Percentiles rank a stretch among this genome's conserved stretches.
These are phyloP conservation scores for Adansonia gregorii DNA, from an alignment of 441 rosid species.

Conservation along the genomic window DNA sequence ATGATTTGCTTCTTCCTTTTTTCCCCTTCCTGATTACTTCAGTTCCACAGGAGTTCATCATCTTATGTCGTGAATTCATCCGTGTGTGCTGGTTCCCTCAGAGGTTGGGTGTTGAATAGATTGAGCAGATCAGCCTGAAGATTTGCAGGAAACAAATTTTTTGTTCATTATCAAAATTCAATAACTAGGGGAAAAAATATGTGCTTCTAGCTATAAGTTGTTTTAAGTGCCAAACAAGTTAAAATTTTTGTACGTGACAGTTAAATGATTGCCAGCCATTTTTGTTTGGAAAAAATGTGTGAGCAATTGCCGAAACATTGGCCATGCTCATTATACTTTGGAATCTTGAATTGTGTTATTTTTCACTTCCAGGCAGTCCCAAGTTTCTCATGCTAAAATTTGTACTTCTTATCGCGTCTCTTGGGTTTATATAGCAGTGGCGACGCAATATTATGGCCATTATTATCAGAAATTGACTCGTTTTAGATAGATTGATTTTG, in stretches of 20 bases:
- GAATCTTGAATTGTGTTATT: not conserved
- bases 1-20: not conserved
- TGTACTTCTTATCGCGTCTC: no score
- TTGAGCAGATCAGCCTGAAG: not conserved
- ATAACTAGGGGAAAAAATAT: conserved; percentile 11
- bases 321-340: not conserved
- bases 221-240: not conserved
- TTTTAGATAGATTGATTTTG: not conserved
- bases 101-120: not conserved
- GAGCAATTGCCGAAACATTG: not conserved
- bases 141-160: not conserved
- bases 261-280: conserved; percentile 15
- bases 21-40: not conserved
- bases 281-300: conserved; percentile 2
- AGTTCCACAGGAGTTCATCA: conserved; percentile 1
- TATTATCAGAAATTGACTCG: no score
- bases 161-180: conserved; percentile 21
- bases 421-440: no score
- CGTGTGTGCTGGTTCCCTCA: not conserved
- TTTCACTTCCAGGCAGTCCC: not conserved
- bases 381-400: not conserved
- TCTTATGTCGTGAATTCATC: not conserved
- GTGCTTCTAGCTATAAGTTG: not conserved
- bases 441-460: no score
- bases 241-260: conserved; percentile 10